A percentile compares a stretch with the other conserved stretches of the same genome.
Evolutionary conservation across 768 basidiomycete species (phyloP).

Genomic region (Pisolithus marmoratus): DNA sequence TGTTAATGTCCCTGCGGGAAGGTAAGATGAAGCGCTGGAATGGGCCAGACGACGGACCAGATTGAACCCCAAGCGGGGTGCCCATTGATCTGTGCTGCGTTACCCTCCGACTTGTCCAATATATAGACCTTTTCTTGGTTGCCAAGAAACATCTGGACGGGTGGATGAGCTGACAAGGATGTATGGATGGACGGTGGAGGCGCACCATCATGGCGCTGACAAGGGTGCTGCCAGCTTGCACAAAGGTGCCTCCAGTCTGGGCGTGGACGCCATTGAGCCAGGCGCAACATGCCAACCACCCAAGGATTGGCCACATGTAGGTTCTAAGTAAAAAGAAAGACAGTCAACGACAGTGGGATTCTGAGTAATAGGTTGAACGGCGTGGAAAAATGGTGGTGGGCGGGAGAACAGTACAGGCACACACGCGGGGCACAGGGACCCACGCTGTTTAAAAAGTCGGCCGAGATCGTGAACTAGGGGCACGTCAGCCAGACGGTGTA

Average conservation of each 20-base stretch:
- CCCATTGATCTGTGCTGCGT: constrained; percentile 55
- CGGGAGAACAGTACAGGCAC: neutral
- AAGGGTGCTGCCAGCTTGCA: constrained; percentile 28
- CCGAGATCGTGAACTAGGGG: no score
- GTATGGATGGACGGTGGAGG: constrained; percentile 1
- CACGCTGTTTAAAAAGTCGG: no score
- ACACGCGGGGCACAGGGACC: neutral
- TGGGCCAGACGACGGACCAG: constrained; percentile 36
- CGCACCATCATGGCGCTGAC: constrained; percentile 54
- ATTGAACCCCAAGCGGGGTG: constrained; percentile 74
- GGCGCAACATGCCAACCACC: neutral
- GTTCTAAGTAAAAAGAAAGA: neutral
- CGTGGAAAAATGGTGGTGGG: neutral
- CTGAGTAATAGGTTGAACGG: neutral
- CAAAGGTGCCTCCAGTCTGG: constrained; percentile 20
- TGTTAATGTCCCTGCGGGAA: constrained; percentile 18
- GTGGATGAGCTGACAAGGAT: neutral
- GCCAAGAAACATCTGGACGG: constrained; percentile 68
- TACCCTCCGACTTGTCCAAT: constrained; percentile 86
- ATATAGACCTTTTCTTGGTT: constrained; percentile 80
- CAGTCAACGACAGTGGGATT: neutral
- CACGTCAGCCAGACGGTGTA: no score
- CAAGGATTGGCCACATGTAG: neutral
- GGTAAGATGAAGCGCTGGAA: neutral
- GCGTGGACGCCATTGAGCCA: constrained; percentile 4